Base-by-base conservation (phyloP, 768 basidiomycete species). In the Russula earlei region DNA sequence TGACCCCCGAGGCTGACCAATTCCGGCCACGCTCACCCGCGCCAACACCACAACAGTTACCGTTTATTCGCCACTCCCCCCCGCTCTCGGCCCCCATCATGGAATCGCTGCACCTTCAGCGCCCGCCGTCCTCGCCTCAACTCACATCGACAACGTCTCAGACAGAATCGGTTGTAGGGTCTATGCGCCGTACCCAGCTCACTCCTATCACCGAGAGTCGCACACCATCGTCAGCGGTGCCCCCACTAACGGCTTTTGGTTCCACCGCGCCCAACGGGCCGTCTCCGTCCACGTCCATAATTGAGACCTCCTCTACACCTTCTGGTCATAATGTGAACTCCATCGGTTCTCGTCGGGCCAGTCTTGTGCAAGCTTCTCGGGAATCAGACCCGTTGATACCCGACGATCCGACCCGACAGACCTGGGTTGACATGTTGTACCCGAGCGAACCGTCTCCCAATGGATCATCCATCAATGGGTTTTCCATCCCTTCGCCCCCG, bases 181-280 rank as follows among this genome's bases (percentile, higher is more conserved):
- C 56, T 22, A 42, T 57, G 33, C 40, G 12, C 25, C 45, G 50
- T 24, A 52, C 45, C 3, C 25, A 25, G 5, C 56, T 52, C 31
- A 47, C 56, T 31, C 11, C 50, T 15, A 57, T 57, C 25, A 48
- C 44, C 15, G 56, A 57, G 17, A 52, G 51, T 34, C 45, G 49
- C 14, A 46, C 56, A 8, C 38, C 50, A 15, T 57, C 50, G 15
- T 42, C 50, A 9, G 24, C n/a, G 1, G 15, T 52, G 5, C 56
- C 38, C 4, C 15, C 45, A 12, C 24, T 36, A 25, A 49, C 50
- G 0, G 14, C 44, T 8, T 57, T 57, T 20, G 50, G 50, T 34
- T 34, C 44, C 24, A 41, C n/a, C 0, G 31, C 45, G 3, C 37
- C 37, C 15, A 34, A 37, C 14, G 44, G 50, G 19, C 44, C 56